Evolutionary conservation across 1,284 basidiomycete species (phyloP).

Genomic region (Athelia psychrophila): DNA sequence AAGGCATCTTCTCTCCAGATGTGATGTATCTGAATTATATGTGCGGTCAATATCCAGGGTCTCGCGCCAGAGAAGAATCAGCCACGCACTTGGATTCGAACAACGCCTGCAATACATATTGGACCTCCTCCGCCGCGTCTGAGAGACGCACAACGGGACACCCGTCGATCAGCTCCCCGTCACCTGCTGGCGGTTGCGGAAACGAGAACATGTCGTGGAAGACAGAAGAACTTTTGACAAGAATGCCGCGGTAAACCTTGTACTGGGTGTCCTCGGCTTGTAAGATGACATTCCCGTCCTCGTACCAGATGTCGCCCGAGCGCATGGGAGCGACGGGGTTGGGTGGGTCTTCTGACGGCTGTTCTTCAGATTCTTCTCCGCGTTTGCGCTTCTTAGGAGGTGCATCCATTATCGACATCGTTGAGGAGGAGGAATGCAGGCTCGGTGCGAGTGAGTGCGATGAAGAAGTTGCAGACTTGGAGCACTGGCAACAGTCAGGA

Average conservation of each 20-base stretch:
- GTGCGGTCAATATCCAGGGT: no score
- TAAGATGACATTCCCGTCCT: neutral
- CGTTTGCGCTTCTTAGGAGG: no score
- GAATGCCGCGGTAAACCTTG: neutral
- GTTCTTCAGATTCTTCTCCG: no score
- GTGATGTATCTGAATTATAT: no score
- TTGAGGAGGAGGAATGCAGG: no score
- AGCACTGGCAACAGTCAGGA: no score
- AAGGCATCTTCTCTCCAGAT: no score
- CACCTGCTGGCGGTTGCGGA: neutral
- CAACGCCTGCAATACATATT: neutral
- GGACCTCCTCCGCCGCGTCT: neutral
- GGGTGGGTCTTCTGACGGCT: no score
- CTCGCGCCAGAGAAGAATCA: neutral
- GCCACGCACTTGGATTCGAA: neutral
- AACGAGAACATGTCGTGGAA: neutral
- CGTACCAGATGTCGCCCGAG: neutral
- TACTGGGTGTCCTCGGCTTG: neutral
- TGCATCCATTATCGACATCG: no score
- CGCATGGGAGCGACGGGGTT: no score
- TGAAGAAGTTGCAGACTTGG: no score
- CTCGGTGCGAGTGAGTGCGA: no score
- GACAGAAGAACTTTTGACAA: neutral
- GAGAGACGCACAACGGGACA: neutral
- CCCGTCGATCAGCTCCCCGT: neutral